Base-by-base conservation (phyloP, 495 filamentous ascomycete species). In the Paragyromitra xinjiangensis region DNA sequence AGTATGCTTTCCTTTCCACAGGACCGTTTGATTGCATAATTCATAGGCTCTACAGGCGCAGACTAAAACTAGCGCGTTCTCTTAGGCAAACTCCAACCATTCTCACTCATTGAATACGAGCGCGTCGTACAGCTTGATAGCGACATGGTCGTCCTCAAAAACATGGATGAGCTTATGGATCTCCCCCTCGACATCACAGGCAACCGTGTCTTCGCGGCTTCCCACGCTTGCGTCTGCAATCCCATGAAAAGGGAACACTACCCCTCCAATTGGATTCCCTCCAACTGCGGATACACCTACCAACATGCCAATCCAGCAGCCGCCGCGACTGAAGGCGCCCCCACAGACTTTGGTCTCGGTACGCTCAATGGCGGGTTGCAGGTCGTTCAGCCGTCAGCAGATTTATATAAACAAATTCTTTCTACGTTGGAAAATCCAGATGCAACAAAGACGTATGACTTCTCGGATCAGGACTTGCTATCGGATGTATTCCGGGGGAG, bases 111-210 rank as follows among this genome's bases (percentile, higher is more conserved):
- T 12, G 88, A 92, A 76, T 95, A 92, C 83, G 88, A 91, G 4
- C 86, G 92, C 14, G 87, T 96, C 24, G 89, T 94, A 19, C 89
- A 91, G 82, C 87, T 96, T n/a, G 93, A 96, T 83, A 90, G 90
- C 78, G 93, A 96, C 83, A 96, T 95, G 93, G 79, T 95, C 24
- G 88, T 92, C 4, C 84, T 89, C 64, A 84, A 85, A 70, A 94
- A 94, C 81, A 95, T 96, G 91, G 93, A 96, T 81, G 93, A 94
- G 83, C 84, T 96, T 64, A 94, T 95, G 92, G 89, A 92, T 5
- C 37, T 95, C 6, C 82, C 86, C 77, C 86, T 95, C 16, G 92
- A 94, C 81, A 78, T 83, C 51, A 85, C 88, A 1, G 77, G 77
- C 4, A 16, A 70, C 53, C 85, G 86, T 37, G 89, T 94, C 8